phyloP scores from a whole-genome alignment of 1,284 basidiomycete species.

The Heterobasidion annosum region DNA sequence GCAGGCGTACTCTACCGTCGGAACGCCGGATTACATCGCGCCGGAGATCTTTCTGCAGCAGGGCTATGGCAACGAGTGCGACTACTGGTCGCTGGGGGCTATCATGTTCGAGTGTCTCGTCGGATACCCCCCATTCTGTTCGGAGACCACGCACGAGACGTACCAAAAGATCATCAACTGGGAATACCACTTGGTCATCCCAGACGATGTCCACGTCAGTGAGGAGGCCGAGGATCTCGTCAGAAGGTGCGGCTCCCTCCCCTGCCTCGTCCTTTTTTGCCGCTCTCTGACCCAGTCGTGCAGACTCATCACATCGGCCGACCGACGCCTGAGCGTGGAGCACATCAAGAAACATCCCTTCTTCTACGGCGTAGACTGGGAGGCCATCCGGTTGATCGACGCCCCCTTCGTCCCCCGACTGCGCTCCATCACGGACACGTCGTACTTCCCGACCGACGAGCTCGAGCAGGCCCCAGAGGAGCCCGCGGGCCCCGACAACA shows the following conservation, averaged over 20 bases:
- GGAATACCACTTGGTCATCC: constrained; percentile 87
- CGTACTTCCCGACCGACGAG: constrained; percentile 97
- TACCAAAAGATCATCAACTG: constrained; percentile 99
- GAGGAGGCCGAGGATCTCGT: constrained; percentile 91
- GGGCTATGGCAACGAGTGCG: constrained; percentile 97
- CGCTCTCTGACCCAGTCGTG: background rate
- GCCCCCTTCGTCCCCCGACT: constrained; percentile 94
- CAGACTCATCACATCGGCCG: constrained; percentile 82
- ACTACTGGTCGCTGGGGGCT: constrained; percentile 96
- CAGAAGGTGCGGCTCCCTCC: constrained; percentile 43
- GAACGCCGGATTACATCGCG: constrained; percentile 98
- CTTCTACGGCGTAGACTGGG: constrained; percentile 97
- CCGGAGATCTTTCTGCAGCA: constrained; percentile 98
- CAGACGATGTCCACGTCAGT: constrained; percentile 93
- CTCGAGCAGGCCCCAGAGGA: constrained; percentile 79
- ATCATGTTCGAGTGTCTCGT: constrained; percentile 99
- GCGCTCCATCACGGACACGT: constrained; percentile 89
- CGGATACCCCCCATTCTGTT: constrained; percentile 96
- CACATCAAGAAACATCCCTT: constrained; percentile 94
- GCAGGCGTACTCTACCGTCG: constrained; percentile 95
- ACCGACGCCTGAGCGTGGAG: constrained; percentile 71
- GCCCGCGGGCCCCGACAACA: constrained; percentile 57
- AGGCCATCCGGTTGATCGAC: constrained; percentile 83
- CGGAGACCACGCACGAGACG: constrained; percentile 95
- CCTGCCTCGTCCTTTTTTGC: background rate